phyloP scores from a whole-genome alignment of 345 rosid genomes.

The Combretum micranthum region DNA sequence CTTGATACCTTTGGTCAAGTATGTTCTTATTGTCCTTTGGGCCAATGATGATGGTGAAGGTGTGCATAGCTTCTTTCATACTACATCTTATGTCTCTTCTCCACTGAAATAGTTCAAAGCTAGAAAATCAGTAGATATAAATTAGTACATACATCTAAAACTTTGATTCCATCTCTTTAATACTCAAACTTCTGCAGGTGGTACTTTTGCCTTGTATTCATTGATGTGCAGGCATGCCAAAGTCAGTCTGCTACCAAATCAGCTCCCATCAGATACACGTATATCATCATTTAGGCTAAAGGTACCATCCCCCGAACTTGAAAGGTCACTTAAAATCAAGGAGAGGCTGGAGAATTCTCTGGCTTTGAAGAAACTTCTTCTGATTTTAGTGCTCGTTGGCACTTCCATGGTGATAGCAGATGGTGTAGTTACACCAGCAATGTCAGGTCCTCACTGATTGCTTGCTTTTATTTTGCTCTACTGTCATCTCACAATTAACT shows the following conservation, averaged over 20 bases:
- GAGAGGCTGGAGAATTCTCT: slow-evolving; percentile 83
- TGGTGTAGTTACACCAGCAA: slow-evolving; percentile 95
- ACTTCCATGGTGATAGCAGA: slow-evolving; percentile 98
- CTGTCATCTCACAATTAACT: no score
- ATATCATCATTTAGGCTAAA: slow-evolving; percentile 94
- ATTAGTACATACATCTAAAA: no score
- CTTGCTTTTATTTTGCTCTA: slow-evolving; percentile 8
- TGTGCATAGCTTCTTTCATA: slow-evolving; percentile 14
- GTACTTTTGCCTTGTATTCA: slow-evolving; percentile 95
- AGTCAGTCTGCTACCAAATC: slow-evolving; percentile 95
- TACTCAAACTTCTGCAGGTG: slow-evolving; percentile 44
- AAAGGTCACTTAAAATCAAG: slow-evolving; percentile 91
- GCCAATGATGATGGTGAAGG: slow-evolving; percentile 99
- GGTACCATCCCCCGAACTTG: slow-evolving; percentile 97
- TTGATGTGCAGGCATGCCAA: slow-evolving; percentile 95
- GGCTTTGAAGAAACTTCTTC: slow-evolving; percentile 68
- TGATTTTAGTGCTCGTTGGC: slow-evolving; percentile 88
- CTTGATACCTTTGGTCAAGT: slow-evolving; percentile 82
- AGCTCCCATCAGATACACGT: slow-evolving; percentile 92
- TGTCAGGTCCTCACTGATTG: slow-evolving; percentile 72
- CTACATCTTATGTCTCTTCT: no score
- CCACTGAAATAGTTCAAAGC: no score
- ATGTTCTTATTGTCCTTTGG: slow-evolving; percentile 95
- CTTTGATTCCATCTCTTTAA: background rate
- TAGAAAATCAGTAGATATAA: no score